Evolutionary conservation across 192 early-diverging fungal genomes (phyloP).

Genomic region (Coemansia sp.): DNA sequence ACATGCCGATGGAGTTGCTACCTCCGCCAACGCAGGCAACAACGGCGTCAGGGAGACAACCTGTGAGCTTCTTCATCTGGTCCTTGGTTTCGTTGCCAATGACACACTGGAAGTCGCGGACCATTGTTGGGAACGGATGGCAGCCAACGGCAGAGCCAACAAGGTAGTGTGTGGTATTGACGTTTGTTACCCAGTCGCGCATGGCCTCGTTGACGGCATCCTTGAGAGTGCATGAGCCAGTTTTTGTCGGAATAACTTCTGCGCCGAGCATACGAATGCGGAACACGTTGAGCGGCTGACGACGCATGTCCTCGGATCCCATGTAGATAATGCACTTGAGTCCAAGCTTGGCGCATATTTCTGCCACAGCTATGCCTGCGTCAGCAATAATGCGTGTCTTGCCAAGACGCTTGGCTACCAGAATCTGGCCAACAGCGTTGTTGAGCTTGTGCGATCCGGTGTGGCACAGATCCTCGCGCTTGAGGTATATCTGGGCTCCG

Average conservation of each 20-base stretch:
- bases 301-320: conserved; percentile 93
- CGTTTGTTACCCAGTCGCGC: conserved; percentile 98
- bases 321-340: conserved; percentile 97
- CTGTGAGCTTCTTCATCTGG: conserved; percentile 79
- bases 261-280: conserved; percentile 93
- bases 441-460: conserved; percentile 99
- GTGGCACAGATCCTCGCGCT: conserved; percentile 98
- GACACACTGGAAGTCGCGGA: conserved; percentile 97
- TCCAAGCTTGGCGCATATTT: conserved; percentile 97
- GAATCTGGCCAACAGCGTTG: conserved; percentile 93
- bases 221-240: conserved; percentile 84
- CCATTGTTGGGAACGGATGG: conserved; percentile 96
- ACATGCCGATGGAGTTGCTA: conserved; percentile 96
- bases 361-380: conserved; percentile 89
- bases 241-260: conserved; percentile 79
- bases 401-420: conserved; percentile 92
- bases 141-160: conserved; percentile 97
- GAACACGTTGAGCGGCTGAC: conserved; percentile 95
- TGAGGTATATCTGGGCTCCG: conserved; percentile 95
- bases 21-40: conserved; percentile 97
- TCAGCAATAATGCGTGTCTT: conserved; percentile 96
- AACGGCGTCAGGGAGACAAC: conserved; percentile 86
- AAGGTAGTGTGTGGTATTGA: conserved; percentile 89
- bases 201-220: conserved; percentile 99
- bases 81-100: conserved; percentile 85